These are phyloP conservation scores for Dipodascopsis uninucleata DNA, from an alignment of 805 yeast species.

Conservation along the genomic window DNA sequence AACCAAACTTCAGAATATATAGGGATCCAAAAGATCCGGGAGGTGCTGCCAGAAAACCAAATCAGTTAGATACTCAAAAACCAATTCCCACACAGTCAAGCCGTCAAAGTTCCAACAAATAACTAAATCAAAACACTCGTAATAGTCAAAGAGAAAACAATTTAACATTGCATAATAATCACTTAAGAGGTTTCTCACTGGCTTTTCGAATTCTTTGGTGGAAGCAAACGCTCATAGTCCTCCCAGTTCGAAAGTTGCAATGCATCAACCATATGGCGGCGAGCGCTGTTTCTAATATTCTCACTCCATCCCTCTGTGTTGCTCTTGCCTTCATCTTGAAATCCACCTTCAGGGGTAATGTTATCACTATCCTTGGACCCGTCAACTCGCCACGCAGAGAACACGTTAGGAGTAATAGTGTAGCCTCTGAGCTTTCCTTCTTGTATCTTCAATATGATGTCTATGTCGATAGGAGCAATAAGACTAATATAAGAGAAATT, in stretches of 20 bases:
- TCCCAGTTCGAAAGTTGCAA: constrained; percentile 9
- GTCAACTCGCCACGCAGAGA: constrained; percentile 18
- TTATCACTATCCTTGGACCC: constrained; percentile 18
- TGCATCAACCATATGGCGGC: constrained; percentile 3
- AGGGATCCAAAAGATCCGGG: too few species aligned
- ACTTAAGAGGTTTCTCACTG: too few species aligned
- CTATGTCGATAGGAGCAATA: constrained; percentile 15
- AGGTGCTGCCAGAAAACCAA: too few species aligned
- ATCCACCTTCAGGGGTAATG: not conserved
- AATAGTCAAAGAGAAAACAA: too few species aligned
- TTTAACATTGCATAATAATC: too few species aligned
- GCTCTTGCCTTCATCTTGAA: constrained; percentile 1
- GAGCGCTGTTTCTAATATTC: constrained; percentile 5
- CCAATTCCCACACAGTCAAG: too few species aligned
- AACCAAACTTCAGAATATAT: too few species aligned
- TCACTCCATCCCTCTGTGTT: constrained; percentile 5
- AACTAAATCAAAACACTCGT: too few species aligned
- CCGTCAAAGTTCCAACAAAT: too few species aligned
- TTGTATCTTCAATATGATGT: constrained; percentile 10
- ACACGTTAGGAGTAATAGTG: constrained; percentile 11
- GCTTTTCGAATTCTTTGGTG: too few species aligned
- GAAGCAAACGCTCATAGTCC: too few species aligned
- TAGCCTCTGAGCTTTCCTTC: constrained; percentile 17
- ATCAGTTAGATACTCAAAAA: too few species aligned
- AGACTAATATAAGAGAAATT: constrained; percentile 15